Conservation (phyloP, 371 early-diverging fungal genomes). For the Smittium culicis region DNA sequence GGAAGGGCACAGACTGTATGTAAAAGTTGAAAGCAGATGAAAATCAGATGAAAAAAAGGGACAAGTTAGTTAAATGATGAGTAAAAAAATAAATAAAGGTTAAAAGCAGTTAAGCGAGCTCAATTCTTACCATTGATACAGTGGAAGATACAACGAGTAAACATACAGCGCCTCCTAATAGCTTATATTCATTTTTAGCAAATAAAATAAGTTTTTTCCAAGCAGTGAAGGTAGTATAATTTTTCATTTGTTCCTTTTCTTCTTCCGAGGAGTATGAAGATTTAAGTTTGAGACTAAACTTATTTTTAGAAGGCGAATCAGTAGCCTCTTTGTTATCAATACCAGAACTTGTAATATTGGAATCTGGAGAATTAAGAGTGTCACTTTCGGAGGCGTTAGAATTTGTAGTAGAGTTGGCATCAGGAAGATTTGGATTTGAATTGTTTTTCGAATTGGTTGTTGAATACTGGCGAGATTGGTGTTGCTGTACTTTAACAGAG, state of each 20-base stretch:
- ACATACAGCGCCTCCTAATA: slow-evolving; percentile 34
- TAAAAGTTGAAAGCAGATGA: too few relatives aligned
- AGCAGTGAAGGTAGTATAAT: neutral
- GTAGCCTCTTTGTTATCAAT: neutral
- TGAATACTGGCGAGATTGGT: neutral
- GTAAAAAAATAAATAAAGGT: too few relatives aligned
- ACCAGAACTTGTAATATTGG: neutral
- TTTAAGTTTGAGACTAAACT: neutral
- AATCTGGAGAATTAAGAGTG: neutral
- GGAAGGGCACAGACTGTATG: slow-evolving; percentile 44
- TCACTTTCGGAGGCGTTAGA: neutral
- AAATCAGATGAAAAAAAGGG: too few relatives aligned
- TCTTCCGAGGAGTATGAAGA: neutral
- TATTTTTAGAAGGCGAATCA: neutral
- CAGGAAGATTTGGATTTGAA: neutral
- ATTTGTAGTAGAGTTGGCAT: neutral
- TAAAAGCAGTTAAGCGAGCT: too few relatives aligned
- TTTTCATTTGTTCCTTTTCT: slow-evolving; percentile 4
- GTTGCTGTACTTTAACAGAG: neutral
- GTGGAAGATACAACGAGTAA: slow-evolving; percentile 55
- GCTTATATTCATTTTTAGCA: slow-evolving; percentile 32
- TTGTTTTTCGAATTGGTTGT: too few relatives aligned
- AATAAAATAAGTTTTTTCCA: slow-evolving; percentile 24
- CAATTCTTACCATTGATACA: slow-evolving; percentile 54
- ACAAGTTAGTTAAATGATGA: too few relatives aligned